phyloP scores from a whole-genome alignment of 805 yeast genomes.

The Candida sphagnicola region DNA sequence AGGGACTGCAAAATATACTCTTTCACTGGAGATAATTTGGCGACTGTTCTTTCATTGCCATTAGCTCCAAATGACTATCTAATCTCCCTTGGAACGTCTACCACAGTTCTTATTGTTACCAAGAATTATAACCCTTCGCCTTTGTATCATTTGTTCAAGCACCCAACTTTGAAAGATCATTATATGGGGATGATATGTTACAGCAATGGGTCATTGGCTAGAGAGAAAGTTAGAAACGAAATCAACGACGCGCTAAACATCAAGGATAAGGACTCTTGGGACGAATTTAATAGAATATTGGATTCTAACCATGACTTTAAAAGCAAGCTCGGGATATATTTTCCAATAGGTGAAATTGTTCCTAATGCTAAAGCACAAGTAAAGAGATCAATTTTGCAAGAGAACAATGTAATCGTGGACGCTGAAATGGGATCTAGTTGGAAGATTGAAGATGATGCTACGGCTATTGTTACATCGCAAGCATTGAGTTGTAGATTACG shows the following conservation, averaged over 20 bases:
- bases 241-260: constrained; percentile 44
- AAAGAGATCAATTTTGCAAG: constrained; percentile 45
- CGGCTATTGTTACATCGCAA: constrained; percentile 80
- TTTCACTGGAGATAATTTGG: constrained; percentile 89
- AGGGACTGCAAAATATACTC: constrained; percentile 59
- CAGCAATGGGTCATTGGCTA: constrained; percentile 84
- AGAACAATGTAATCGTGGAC: constrained; percentile 19
- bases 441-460: constrained; percentile 60
- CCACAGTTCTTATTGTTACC: constrained; percentile 80
- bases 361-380: constrained; percentile 73
- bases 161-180: constrained; percentile 71
- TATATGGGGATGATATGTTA: constrained; percentile 96
- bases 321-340: constrained; percentile 67
- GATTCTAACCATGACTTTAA: constrained; percentile 33
- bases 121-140: constrained; percentile 73
- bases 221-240: constrained; percentile 69
- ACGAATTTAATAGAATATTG: constrained; percentile 53
- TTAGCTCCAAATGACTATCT: constrained; percentile 71
- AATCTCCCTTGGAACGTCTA: constrained; percentile 86
- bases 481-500: constrained; percentile 80
- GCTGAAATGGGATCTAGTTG: constrained; percentile 26
- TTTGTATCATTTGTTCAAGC: constrained; percentile 80
- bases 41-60: constrained; percentile 82
- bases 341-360: constrained; percentile 87
- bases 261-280: constrained; percentile 47